Evolutionary conservation across 495 filamentous ascomycete species (phyloP), one percentile per base, ranked within the genome.

Genomic region (Penicillium robsamsonii): DNA sequence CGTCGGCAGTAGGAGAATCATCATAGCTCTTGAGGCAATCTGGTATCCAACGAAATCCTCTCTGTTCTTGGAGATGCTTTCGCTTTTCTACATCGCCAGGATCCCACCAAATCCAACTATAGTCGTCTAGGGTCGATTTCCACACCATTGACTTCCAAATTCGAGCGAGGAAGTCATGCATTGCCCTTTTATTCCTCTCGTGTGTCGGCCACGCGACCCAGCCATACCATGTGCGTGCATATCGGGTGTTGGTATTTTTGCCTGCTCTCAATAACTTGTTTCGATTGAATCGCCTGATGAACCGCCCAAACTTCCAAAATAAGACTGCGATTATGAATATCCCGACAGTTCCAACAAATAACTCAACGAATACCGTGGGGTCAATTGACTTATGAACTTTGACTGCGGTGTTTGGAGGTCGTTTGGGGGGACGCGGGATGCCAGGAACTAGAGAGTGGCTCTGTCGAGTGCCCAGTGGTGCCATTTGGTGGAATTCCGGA

Each of bases 161-260:
- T 25, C 53, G 59, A 5, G 17, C 24, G 15, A 66, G 62, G 3
- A 46, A 60, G n/a, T 53, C 61, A 37, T 56, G 57, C 17, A 71
- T 54, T 1, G 58, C 42, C 8, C 50, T 20, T 53, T 73, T 77
- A 48, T 66, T 66, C 10, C 61, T 49, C 30, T 76, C 58, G 30
- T 75, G 74, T 2, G 56, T 68, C 17, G 73, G 56, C 5, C 60
- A 44, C 6, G 70, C 50, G 4, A 77, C 66, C 76, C 76, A 79
- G 40, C 76, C 76, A 50, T 79, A 79, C 76, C 76, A 79, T 13
- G 74, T 79, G 43, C 65, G 70, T 25, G 70, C 65, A 57, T 73
- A 77, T 10, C 76, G 73, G 54, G 63, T 58, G 4, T 58, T 62
- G 12, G 66, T 51, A 5, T 58, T 41, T 55, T 70, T 79, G 29